Evolutionary conservation across 2,329 filamentous ascomycete genomes (phyloP).

Genomic region (Xylariaceae sp.): DNA sequence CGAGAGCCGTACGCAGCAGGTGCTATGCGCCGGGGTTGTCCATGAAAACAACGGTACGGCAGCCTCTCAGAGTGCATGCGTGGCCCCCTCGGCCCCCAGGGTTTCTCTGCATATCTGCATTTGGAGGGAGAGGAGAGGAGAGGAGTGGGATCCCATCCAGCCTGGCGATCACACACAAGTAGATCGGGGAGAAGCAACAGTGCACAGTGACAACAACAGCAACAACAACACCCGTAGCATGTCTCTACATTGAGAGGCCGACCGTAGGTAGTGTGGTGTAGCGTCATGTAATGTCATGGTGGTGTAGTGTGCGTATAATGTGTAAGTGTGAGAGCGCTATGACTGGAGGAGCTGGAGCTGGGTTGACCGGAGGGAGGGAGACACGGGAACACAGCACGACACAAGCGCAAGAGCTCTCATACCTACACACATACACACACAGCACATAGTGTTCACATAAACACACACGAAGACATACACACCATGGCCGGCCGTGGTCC

Average conservation of each 20-base stretch:
- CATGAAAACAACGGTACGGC: slow-evolving; percentile 9
- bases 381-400: slow-evolving; percentile 7
- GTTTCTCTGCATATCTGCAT: slow-evolving; percentile 15
- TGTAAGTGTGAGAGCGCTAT: neutral
- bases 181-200: slow-evolving; percentile 2
- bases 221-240: neutral
- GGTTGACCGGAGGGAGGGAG: neutral
- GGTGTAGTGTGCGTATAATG: neutral
- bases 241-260: neutral
- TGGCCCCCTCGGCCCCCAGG: slow-evolving; percentile 7
- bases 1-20: neutral
- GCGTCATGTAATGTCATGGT: neutral
- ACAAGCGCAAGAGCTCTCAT: neutral
- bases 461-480: neutral
- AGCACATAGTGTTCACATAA: too few species aligned
- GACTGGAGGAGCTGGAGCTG: slow-evolving; percentile 5
- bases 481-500: neutral
- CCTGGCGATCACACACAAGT: slow-evolving; percentile 2
- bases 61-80: slow-evolving; percentile 15
- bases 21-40: slow-evolving; percentile 4
- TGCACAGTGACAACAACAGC: neutral
- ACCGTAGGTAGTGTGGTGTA: neutral
- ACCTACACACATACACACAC: neutral
- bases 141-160: slow-evolving; percentile 1
- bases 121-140: slow-evolving; percentile 2